phyloP scores from a whole-genome alignment of 139 green algal species.

The Zygnema cylindricum region DNA sequence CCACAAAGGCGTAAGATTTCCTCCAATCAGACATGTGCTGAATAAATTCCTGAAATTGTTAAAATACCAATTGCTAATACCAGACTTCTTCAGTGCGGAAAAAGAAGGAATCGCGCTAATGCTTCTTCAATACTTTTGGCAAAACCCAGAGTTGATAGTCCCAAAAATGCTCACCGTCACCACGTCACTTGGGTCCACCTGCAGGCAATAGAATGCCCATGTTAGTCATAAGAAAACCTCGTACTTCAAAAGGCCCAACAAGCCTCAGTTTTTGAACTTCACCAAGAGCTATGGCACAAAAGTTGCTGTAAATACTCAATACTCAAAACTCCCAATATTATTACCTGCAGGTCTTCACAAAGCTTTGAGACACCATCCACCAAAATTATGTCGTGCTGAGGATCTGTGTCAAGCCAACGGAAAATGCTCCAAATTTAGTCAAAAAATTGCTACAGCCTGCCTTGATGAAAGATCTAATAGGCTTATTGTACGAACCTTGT shows the following conservation, averaged over 20 bases:
- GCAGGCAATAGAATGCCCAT: constrained; percentile 2
- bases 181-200: constrained; percentile 61
- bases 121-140: background rate
- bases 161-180: constrained; percentile 20
- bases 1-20: background rate
- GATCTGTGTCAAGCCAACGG: constrained; percentile 24
- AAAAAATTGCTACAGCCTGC: background rate
- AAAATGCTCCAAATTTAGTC: background rate
- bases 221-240: background rate
- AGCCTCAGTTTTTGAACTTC: background rate
- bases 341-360: constrained; percentile 66
- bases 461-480: too few species aligned
- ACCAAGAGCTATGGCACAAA: background rate
- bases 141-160: background rate
- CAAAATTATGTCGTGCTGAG: constrained; percentile 63
- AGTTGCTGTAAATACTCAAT: background rate
- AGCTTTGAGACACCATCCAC: constrained; percentile 62
- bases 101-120: too few species aligned
- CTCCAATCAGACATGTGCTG: too few species aligned
- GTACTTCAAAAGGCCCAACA: constrained; percentile 1
- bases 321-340: too few species aligned
- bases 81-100: too few species aligned
- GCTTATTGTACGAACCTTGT: too few species aligned
- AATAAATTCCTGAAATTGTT: too few species aligned
- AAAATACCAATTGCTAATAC: too few species aligned